A percentile compares a stretch with the other conserved stretches of the same genome.
Evolutionary conservation across 164 flowering plant genomes (phyloP).

Genomic region (Cinnamomum micranthum): DNA sequence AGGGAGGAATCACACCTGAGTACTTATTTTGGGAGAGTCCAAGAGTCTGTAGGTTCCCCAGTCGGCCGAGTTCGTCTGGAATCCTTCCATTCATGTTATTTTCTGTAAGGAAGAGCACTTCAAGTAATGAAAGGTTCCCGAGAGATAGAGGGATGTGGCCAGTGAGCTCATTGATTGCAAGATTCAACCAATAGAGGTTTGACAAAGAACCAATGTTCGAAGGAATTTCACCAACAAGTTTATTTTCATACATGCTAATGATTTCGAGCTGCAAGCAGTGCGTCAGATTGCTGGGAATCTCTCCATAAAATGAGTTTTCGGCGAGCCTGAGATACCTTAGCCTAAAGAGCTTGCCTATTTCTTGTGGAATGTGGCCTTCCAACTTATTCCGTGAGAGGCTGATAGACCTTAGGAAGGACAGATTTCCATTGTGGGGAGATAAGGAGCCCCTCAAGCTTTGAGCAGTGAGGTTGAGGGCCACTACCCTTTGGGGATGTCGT

Average conservation of each 20-base stretch:
- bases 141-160: constrained; percentile 9
- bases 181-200: background rate
- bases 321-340: constrained; percentile 27
- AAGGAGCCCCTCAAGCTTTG: constrained; percentile 23
- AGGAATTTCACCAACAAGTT: constrained; percentile 1
- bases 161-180: background rate
- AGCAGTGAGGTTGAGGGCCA: constrained; percentile 12
- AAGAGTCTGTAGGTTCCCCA: constrained; percentile 5
- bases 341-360: constrained; percentile 26
- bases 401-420: constrained; percentile 35
- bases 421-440: constrained; percentile 35
- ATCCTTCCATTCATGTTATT: constrained; percentile 13
- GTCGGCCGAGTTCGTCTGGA: constrained; percentile 13
- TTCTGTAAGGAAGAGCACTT: background rate
- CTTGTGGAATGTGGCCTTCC: constrained; percentile 25
- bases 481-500: constrained; percentile 16
- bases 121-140: constrained; percentile 15
- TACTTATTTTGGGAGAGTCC: constrained; percentile 5
- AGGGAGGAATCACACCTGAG: constrained; percentile 24
- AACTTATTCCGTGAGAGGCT: constrained; percentile 31
- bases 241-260: background rate
- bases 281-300: constrained; percentile 27
- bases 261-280: constrained; percentile 12
- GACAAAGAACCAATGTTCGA: background rate
- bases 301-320: constrained; percentile 28